Evolutionary conservation across 768 basidiomycete species (phyloP), one percentile per base, ranked within the genome.

Genomic region (Amanita thiersii): DNA sequence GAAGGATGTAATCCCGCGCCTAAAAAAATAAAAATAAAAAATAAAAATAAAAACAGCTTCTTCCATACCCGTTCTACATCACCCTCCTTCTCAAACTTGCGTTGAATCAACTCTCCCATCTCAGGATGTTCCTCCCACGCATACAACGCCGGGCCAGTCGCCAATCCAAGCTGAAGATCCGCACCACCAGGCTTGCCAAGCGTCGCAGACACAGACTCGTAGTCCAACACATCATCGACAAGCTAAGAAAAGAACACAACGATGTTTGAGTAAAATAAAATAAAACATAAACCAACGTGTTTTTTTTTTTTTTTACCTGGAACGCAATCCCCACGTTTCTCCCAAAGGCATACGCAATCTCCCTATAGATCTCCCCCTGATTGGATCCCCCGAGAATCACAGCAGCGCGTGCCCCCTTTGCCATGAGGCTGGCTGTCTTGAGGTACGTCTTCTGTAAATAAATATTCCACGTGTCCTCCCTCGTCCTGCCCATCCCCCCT

Each of bases 321-420:
- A 97, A 96, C 3, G 93, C 92, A 43, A 96, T 88, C 0, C 93
- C 93, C 19, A 96, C 59, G 61, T 96, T 93, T 46, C 90, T 67
- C 2, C 93, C 93, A 62, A 92, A 97, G 3, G 88, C 89, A 63
- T 97, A 98, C n/a, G 94, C 94, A 20, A 84, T 75, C 56, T 97
- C 93, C 59, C 90, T 92, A 72, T 88, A 86, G 6, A 83, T 60
- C 54, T 96, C 93, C 5, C 85, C 88, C 53, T 88, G 80, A 44
- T 62, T 68, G 44, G 73, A 84, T 17, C 94, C 94, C 2, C 93
- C 94, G 0, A 98, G 70, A 1, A 94, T 81, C 8, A 90, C 90
- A 0, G 87, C 79, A 10, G 86, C 86, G 7, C 93, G 73, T 1
- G 86, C 81, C 1, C 82, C 82, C 59, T 97, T 97, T 3, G 92